Evolutionary conservation across 2,329 filamentous ascomycete species (phyloP), one percentile per base, ranked within the genome.

Genomic region (Orbilia blumenaviensis): DNA sequence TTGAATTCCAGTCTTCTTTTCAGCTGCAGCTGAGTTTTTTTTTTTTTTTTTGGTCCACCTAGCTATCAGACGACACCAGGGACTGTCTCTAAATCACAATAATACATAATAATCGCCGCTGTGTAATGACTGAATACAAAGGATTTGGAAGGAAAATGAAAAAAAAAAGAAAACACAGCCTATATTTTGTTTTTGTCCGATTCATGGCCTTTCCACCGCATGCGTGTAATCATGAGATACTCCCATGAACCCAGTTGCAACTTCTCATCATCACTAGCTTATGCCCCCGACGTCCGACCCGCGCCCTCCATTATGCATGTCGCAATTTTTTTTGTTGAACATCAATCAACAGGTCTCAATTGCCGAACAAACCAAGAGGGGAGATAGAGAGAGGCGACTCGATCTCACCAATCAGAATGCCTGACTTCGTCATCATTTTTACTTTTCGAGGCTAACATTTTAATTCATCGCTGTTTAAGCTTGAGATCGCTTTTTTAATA

Each of bases 211-310:
- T 21, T 56, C n/a, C 32, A 56, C 52, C 52, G 52, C 52, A 56
- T 56, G 52, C 52, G 52, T 56, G 52, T 56, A 38, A 56, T 56
- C 52, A 56, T 56, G 52, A 56, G 10, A 56, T 38, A 56, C 29
- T 23, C 32, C 52, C 29, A 56, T 56, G 52, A 56, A 56, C 52
- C 52, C 7, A 18, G 52, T 18, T 38, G 52, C 52, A 56, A 50
- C 32, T 38, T 38, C 10, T 38, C 32, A 38, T 56, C 52, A 25
- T 56, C 21, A 23, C 44, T 29, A 46, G 9, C 21, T 48, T 12
- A 29, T n/a, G 9, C 25, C 23, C 10, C 41, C 18, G 41, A n/a
- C 9, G 3, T 21, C 36, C n/a, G 36, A 7, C 5, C 41, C n/a
- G 9, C 42, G 16, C 23, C 14, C 8, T 18, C 10, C n/a, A n/a